phyloP scores from a whole-genome alignment of 331 rosid species.

The Pyracantha coccinea region DNA sequence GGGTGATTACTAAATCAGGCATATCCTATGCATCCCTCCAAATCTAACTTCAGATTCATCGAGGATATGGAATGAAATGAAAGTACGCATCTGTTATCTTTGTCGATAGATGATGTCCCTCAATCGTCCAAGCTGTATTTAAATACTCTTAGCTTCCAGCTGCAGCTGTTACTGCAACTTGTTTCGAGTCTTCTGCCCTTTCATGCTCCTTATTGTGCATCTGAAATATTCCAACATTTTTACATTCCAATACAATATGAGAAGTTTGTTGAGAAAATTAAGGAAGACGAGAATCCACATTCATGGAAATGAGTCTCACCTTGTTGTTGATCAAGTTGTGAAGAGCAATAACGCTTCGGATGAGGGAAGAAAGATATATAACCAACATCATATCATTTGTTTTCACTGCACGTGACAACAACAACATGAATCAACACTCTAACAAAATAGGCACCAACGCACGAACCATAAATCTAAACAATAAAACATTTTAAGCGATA shows the following conservation, averaged over 20 bases:
- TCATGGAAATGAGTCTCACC: constrained; percentile 27
- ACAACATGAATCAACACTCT: neutral
- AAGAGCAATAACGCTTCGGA: constrained; percentile 79
- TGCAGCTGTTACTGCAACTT: constrained; percentile 22
- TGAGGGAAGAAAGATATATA: constrained; percentile 69
- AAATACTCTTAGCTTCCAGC: constrained; percentile 18
- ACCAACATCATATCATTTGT: constrained; percentile 94
- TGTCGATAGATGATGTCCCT: neutral
- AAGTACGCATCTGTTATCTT: neutral
- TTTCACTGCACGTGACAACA: constrained; percentile 36
- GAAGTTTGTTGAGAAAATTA: neutral
- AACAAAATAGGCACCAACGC: neutral
- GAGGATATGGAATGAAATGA: neutral
- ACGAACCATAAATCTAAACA: neutral
- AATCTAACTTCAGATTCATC: neutral
- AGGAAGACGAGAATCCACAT: neutral
- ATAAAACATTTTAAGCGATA: neutral
- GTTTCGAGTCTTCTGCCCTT: constrained; percentile 46
- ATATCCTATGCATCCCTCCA: neutral
- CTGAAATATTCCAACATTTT: constrained; percentile 16
- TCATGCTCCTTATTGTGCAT: constrained; percentile 54
- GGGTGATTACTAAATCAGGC: neutral
- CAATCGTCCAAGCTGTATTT: neutral
- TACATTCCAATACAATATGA: neutral
- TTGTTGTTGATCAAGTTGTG: constrained; percentile 79